Evolutionary conservation across 225 moss, liverwort and hornwort genomes (phyloP), one percentile per base, ranked within the genome.

Genomic region (Antitrichia curtipendula): DNA sequence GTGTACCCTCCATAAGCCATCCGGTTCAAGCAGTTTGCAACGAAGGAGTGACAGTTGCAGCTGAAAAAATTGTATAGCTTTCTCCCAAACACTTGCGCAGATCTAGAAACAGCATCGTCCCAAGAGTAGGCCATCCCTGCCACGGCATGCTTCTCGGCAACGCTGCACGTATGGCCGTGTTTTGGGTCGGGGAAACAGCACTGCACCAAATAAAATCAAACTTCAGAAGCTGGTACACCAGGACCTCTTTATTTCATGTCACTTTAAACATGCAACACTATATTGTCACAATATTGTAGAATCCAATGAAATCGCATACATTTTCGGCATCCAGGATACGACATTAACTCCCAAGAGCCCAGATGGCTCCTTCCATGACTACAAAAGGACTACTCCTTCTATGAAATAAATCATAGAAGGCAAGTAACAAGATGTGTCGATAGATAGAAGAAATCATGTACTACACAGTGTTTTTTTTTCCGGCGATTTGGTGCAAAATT

Each of bases 31-130:
- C 96, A 98, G 87, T 97, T 95, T 7, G 96, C 97, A 68, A 94
- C 90, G 58, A 98, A 98, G 23, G 98, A 98, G 88, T 98, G 97
- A 49, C 98, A 98, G 79, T 98, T 98, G 95, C 98, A 98, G 57
- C 96, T 96, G 87, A 97, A 97, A 61, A 98, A 96, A 65, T 98
- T 96, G 93, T 98, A 98, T 1, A 88, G 87, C 84, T 96, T 98
- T 77, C 89, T 91, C 88, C 93, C 93, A 85, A 86, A 98, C 72
- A 93, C 88, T 82, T 95, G 95, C 57, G 91, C 93, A 58, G 97
- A 92, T 86, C 93, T 91, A 16, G 95, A 91, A 34, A 97, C 73
- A 14, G 95, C 96, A 86, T 98, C 95, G 72, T 98, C 97, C 97
- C 97, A 98, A 15, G 96, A 98, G 75, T 94, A 92, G 40, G 96